Evolutionary conservation across 176 grass and related monocot genomes (phyloP).

Genomic region (Aegilops umbellulata): DNA sequence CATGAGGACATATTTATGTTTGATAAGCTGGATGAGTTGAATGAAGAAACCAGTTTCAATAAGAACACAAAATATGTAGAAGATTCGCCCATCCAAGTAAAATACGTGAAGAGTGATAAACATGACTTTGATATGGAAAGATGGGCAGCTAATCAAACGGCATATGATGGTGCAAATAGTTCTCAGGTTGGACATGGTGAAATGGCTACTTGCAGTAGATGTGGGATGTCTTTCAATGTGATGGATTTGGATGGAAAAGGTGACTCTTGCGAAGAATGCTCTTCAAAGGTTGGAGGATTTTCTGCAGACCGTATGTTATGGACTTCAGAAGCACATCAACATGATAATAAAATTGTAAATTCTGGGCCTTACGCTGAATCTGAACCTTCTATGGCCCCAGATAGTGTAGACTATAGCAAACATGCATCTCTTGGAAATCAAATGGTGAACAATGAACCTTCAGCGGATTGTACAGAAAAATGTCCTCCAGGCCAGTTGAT

Average conservation of each 20-base stretch:
- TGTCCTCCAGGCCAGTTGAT: neutral
- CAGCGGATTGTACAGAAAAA: conserved; percentile 4
- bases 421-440: conserved; percentile 42
- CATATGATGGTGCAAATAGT: conserved; percentile 23
- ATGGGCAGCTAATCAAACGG: conserved; percentile 22
- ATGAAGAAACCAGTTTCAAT: conserved; percentile 46
- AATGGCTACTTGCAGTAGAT: conserved; percentile 51
- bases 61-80: conserved; percentile 22
- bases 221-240: conserved; percentile 42
- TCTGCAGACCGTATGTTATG: neutral
- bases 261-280: conserved; percentile 55
- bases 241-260: conserved; percentile 33
- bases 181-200: conserved; percentile 10
- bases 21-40: conserved; percentile 74
- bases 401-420: conserved; percentile 5
- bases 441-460: conserved; percentile 11
- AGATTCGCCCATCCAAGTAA: conserved; percentile 7
- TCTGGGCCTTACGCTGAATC: conserved; percentile 4
- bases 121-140: conserved; percentile 23
- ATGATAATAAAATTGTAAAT: conserved; percentile 23
- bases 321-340: conserved; percentile 29
- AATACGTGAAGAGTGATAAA: conserved; percentile 32
- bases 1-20: conserved; percentile 77
- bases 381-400: conserved; percentile 1
- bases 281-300: conserved; percentile 19